A percentile compares a stretch with the other conserved stretches of the same genome.
Conservation (phyloP, 306 rosid genomes). For the Prinsepia uniflora region DNA sequence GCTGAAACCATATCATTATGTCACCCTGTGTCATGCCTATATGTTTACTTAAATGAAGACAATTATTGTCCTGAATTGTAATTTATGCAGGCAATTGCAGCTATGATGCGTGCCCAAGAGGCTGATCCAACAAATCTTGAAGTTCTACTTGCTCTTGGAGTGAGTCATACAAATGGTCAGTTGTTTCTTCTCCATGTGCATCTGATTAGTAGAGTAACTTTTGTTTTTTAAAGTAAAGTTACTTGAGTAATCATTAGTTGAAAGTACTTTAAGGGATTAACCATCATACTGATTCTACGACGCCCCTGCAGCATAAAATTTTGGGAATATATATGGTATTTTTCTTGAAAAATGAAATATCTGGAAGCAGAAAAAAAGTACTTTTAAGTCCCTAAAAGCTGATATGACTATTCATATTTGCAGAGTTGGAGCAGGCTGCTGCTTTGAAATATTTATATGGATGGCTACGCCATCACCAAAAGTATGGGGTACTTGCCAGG, state of each 20-base stretch:
- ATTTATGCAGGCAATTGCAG: conserved; percentile 83
- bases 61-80: conserved; percentile 12
- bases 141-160: conserved; percentile 99
- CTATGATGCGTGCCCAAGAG: conserved; percentile 97
- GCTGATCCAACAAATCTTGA: conserved; percentile 93
- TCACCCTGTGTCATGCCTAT: background rate
- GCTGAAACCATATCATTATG: background rate
- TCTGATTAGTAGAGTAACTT: no score
- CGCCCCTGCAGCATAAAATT: conserved; percentile 1
- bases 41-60: conserved; percentile 11
- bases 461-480: conserved; percentile 83
- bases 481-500: conserved; percentile 70
- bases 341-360: background rate
- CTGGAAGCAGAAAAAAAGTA: background rate
- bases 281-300: background rate
- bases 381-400: background rate
- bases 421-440: conserved; percentile 89
- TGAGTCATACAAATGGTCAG: conserved; percentile 98
- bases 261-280: background rate
- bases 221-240: background rate
- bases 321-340: background rate
- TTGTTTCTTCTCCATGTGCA: conserved; percentile 19
- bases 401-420: conserved; percentile 24
- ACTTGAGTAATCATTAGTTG: conserved; percentile 10
- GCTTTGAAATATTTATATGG: conserved; percentile 86